phyloP scores from a whole-genome alignment of 176 grass and related monocot genomes.

The Alloteropsis semialata region DNA sequence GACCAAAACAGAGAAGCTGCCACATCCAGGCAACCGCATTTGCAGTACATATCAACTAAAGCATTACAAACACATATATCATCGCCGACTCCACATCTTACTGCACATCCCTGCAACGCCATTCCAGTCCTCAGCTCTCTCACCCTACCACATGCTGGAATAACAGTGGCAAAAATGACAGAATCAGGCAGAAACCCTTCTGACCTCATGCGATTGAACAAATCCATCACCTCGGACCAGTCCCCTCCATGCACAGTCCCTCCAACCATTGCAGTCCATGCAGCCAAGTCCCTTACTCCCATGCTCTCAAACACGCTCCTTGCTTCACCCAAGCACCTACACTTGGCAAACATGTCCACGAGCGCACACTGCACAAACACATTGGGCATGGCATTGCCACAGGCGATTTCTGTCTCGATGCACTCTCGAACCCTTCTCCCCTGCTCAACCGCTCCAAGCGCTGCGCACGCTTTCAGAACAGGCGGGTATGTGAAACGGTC shows the following conservation, averaged over 20 bases:
- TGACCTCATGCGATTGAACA: constrained; percentile 40
- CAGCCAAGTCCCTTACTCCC: constrained; percentile 34
- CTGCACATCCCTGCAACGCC: constrained; percentile 41
- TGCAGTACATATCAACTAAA: constrained; percentile 67
- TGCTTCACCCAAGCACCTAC: constrained; percentile 47
- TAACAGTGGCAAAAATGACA: constrained; percentile 50
- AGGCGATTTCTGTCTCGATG: background rate
- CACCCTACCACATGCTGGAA: constrained; percentile 45
- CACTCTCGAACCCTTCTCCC: constrained; percentile 23
- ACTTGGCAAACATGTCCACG: constrained; percentile 62
- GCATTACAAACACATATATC: constrained; percentile 53
- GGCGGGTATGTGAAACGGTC: constrained; percentile 55
- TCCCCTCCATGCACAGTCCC: constrained; percentile 24
- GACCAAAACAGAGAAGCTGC: constrained; percentile 33
- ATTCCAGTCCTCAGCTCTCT: constrained; percentile 28
- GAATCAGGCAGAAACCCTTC: constrained; percentile 44
- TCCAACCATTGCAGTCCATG: constrained; percentile 56
- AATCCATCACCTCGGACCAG: constrained; percentile 37
- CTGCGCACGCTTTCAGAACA: constrained; percentile 52
- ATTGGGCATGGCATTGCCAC: background rate
- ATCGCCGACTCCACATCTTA: constrained; percentile 30
- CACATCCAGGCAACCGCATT: constrained; percentile 35
- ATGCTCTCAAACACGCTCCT: constrained; percentile 53
- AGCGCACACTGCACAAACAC: constrained; percentile 56
- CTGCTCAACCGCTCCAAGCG: constrained; percentile 34